A percentile compares a stretch with the other conserved stretches of the same genome.
These are phyloP conservation scores for Macrophomina phaseolina DNA, from an alignment of 2,329 filamentous ascomycete genomes.

Conservation along the genomic window DNA sequence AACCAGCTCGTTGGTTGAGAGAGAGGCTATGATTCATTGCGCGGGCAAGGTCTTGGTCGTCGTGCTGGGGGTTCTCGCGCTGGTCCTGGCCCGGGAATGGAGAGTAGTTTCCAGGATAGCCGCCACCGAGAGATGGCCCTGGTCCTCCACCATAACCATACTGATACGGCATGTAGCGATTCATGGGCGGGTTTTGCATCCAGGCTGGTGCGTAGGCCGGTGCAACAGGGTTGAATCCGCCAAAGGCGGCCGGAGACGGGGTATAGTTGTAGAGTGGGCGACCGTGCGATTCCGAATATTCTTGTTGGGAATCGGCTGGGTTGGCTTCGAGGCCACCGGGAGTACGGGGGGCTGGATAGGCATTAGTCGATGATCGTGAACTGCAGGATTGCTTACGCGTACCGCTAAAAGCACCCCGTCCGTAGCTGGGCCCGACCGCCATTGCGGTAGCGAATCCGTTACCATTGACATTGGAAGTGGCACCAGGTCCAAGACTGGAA, in stretches of 20 bases:
- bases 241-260: constrained; percentile 13
- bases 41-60: constrained; percentile 15
- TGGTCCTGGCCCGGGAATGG: constrained; percentile 14
- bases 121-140: constrained; percentile 7
- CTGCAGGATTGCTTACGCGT: not conserved
- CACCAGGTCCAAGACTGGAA: constrained; percentile 46
- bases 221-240: constrained; percentile 26
- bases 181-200: constrained; percentile 22
- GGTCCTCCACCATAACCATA: constrained; percentile 11
- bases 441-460: constrained; percentile 9
- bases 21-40: constrained; percentile 4
- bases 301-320: constrained; percentile 11
- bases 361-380: not conserved
- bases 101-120: constrained; percentile 18
- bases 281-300: constrained; percentile 2
- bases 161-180: constrained; percentile 23
- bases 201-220: constrained; percentile 23
- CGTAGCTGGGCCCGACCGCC: constrained; percentile 23
- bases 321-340: constrained; percentile 19
- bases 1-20: constrained; percentile 19
- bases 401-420: constrained; percentile 25
- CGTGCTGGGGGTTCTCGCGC: constrained; percentile 6
- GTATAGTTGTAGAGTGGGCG: constrained; percentile 21
- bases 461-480: constrained; percentile 36
- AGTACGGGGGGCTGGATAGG: constrained; percentile 16